Evolutionary conservation across 306 rosid genomes (phyloP), one percentile per base, ranked within the genome.

Genomic region (Herpetospermum pedunculosum): DNA sequence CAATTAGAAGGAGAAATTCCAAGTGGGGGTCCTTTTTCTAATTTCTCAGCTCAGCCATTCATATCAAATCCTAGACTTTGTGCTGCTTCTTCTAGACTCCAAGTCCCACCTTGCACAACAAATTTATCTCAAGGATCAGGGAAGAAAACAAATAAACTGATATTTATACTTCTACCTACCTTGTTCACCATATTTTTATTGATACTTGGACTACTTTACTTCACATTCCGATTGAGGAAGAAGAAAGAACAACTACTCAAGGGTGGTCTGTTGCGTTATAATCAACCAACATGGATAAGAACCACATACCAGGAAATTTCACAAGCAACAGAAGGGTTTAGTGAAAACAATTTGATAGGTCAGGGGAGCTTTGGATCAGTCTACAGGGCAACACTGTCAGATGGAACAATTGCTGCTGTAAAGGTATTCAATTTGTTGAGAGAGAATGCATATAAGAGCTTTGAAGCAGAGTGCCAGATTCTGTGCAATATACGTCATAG

Each of bases 1-100:
- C 44, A 13, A 5, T 59, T 81, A 5, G 55, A 19, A 76, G 83
- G 83, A 47, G 79, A 73, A 67, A 79, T 79, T 55, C 81, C 79
- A 38, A 59, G 10, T 28, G 64, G 55, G 11, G 79, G 77, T 3
- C 67, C 77, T 34, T 67, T 83, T 12, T 3, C 34, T 15, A 79
- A 40, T 6, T 59, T 79, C 52, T 73, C 83, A 2, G 14, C 77
- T 62, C 18, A 25, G 35, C 77, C 81, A 60, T 83, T 83, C 53
- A 8, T 62, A n/a, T 32, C 64, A 35, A 83, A 83, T 48, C 48
- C 23, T 34, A 77, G 29, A 14, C 77, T 80, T 2, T 83, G 86
- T 77, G 75, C 82, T 35, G 78, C 37, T 12, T 25, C 69, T 3
- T 25, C 69, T 1, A 34, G 21, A 15, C 12, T 73, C 16, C 70